Base-by-base conservation (phyloP, 1,284 basidiomycete species). In the Golubevia pallescens region DNA sequence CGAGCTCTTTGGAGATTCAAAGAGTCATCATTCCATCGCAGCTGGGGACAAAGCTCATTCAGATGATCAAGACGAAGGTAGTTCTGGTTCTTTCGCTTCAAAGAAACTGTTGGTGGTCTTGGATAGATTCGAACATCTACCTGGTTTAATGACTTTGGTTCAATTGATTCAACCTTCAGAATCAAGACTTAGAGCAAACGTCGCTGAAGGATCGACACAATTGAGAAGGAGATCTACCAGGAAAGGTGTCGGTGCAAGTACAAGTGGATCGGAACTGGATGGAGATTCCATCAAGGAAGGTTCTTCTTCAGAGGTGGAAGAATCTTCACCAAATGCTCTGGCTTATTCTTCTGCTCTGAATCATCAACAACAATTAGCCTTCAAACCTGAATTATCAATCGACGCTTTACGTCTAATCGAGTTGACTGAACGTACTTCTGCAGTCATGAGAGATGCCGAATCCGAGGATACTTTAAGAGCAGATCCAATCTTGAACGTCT, bases 391-490 rank as follows among this genome's bases (percentile, higher is more conserved):
- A 51, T 10, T 38, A 5, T 38, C 34, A 4, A 38, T 38, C 58
- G 90, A 93, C 73, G 92, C 92, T 0, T 89, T 95, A 10, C 92
- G 93, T 59, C 89, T 96, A n/a, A 90, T 95, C 73, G 94, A 95
- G 81, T 88, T 97, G 62, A 93, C 93, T 6, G 91, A 92, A 61
- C 91, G 94, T 70, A 93, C 93, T 0, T 94, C 92, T 7, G 93
- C 92, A 0, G 91, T 96, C 32, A 89, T 96, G 86, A 91, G 90
- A 78, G 92, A 92, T 1, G 90, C 93, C 61, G 90, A 91, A 38
- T 89, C 89, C 0, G 90, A 92, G 63, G 87, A 88, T 57, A 86
- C 90, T 55, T 87, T 92, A 61, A 89, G 89, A 58, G 90, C 90
- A 66, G 95, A 97, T 82, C 90, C 93, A 8, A 88, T 95, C 28